Percentiles rank a stretch among this genome's conserved stretches.
These are phyloP conservation scores for Pilaira anomala DNA, from an alignment of 192 early-diverging fungal species.

Conservation along the genomic window DNA sequence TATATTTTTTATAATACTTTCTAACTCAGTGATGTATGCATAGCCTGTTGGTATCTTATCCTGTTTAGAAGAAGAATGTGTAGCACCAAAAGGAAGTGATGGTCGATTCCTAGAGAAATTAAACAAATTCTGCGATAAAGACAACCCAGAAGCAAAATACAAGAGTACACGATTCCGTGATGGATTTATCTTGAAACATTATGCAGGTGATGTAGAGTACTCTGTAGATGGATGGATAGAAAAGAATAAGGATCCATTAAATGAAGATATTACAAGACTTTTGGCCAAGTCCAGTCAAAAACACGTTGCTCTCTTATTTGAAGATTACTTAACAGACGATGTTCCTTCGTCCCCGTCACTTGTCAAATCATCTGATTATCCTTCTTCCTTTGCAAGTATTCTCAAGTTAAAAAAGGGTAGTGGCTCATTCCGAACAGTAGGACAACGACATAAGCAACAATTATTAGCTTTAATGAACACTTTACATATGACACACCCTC, in stretches of 20 bases:
- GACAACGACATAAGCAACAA: slow-evolving; percentile 93
- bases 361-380: slow-evolving; percentile 10
- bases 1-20: background rate
- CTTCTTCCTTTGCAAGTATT: slow-evolving; percentile 30
- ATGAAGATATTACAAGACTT: slow-evolving; percentile 88
- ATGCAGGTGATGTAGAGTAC: slow-evolving; percentile 96
- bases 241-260: slow-evolving; percentile 97
- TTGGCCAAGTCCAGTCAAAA: slow-evolving; percentile 79
- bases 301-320: slow-evolving; percentile 78
- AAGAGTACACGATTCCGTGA: slow-evolving; percentile 80
- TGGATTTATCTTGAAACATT: slow-evolving; percentile 90
- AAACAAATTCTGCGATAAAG: slow-evolving; percentile 77
- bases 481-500: slow-evolving; percentile 87
- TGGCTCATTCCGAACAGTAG: slow-evolving; percentile 89
- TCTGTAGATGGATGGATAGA: slow-evolving; percentile 88
- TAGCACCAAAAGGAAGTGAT: slow-evolving; percentile 95
- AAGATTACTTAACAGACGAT: slow-evolving; percentile 69
- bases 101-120: slow-evolving; percentile 94
- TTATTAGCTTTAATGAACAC: slow-evolving; percentile 85
- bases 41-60: slow-evolving; percentile 94
- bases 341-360: slow-evolving; percentile 7
- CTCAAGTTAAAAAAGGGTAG: slow-evolving; percentile 65
- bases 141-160: slow-evolving; percentile 79
- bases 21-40: background rate
- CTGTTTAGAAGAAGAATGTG: slow-evolving; percentile 96